Base-by-base conservation (phyloP, 169 alveolate species). In the Plasmodium vivax region DNA sequence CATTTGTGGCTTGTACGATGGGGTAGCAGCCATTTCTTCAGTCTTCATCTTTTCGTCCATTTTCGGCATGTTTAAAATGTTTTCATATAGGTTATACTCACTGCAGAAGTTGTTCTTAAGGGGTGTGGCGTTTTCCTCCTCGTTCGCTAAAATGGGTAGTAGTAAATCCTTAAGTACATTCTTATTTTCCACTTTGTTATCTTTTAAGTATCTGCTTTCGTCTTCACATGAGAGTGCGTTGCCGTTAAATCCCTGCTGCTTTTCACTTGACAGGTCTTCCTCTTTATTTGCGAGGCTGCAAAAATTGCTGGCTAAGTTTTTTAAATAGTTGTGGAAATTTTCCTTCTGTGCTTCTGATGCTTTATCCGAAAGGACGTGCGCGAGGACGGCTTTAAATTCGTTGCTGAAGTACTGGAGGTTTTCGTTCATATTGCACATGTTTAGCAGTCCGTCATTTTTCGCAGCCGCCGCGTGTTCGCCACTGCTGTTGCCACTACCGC, bases 1-100 rank as follows among this genome's bases (percentile, higher is more conserved):
- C 47, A 87, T 51, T 6, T 87, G 80, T 51, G 93, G n/a, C 82
- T 87, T 87, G 45, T 54, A 87, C 14, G 82, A n/a, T 68, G 77
- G 77, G 2, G 77, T 68, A 32, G 58, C n/a, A 8, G 84, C 4
- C 23, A n/a, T 19, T 23, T 72, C 41, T 34, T 79, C 93, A 41
- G 34, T 47, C 68, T 75, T 47, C 23, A 54, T 36, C 43, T 41
- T 77, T 54, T 34, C 93, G 36, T 75, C 81, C 27, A 87, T 32
- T 47, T 75, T 79, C 56, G 79, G 79, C 62, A 87, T 36, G 71
- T 56, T 75, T 56, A 87, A 43, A 16, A 87, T 87, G 7, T 34
- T 77, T 54, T 47, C 82, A 79, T 87, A 87, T 56, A 77, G 3
- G 45, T 79, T 87, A 87, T 34, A 87, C 8, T 87, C 85, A 74